phyloP scores from a whole-genome alignment of 208 protist species.

The Acanthamoeba culbertsoni region DNA sequence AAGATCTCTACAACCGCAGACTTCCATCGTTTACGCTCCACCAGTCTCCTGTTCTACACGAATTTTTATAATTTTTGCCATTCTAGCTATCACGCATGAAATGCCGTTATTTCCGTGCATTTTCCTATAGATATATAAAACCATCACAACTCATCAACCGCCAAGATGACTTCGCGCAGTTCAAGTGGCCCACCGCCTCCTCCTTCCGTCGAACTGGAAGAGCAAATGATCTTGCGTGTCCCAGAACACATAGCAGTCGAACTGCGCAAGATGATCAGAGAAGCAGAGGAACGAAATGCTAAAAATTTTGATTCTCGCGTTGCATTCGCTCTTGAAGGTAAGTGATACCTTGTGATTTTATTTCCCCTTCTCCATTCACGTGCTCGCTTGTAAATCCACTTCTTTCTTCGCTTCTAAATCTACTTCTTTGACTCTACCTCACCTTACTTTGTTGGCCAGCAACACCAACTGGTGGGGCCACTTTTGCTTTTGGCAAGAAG shows the following conservation, averaged over 20 bases:
- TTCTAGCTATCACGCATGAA: too few species aligned
- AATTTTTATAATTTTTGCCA: too few species aligned
- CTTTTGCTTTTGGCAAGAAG: constrained; percentile 49
- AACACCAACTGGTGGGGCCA: not conserved
- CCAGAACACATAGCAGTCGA: constrained; percentile 8
- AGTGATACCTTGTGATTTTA: not conserved
- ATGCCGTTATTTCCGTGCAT: too few species aligned
- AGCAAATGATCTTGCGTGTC: constrained; percentile 48
- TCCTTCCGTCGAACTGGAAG: not conserved
- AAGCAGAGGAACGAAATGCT: not conserved
- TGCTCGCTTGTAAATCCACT: not conserved
- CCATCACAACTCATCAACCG: too few species aligned
- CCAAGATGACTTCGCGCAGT: not conserved
- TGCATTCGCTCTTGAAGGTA: constrained; percentile 8
- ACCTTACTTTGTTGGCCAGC: not conserved
- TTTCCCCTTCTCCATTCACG: not conserved
- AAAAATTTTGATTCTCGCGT: constrained; percentile 5
- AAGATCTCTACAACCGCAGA: too few species aligned
- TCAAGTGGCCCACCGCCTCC: not conserved
- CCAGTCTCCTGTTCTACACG: too few species aligned
- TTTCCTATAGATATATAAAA: too few species aligned
- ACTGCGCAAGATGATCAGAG: not conserved
- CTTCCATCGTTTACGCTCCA: too few species aligned
- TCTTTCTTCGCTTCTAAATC: not conserved
- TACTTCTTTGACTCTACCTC: not conserved